Percentiles rank a stretch among this genome's conserved stretches.
Evolutionary conservation across 2,329 filamentous ascomycete genomes (phyloP).

Genomic region (Nemania sp.): DNA sequence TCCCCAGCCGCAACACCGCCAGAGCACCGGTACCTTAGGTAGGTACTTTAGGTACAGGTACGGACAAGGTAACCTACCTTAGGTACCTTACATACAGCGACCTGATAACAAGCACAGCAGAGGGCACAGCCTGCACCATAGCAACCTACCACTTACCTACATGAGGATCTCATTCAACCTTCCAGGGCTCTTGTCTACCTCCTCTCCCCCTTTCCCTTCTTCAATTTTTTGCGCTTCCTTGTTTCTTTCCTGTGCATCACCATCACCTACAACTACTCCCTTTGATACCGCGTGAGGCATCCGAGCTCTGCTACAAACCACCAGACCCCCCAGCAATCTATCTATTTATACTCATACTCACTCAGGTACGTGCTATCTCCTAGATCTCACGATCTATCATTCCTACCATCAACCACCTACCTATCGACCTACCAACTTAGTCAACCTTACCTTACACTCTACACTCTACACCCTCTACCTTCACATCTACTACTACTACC

Average conservation of each 20-base stretch:
- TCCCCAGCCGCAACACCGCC: neutral
- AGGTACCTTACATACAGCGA: neutral
- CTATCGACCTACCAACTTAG: no score
- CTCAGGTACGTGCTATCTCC: constrained; percentile 14
- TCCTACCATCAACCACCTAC: neutral
- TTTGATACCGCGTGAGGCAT: constrained; percentile 28
- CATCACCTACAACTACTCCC: neutral
- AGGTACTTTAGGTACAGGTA: neutral
- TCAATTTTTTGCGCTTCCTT: constrained; percentile 32
- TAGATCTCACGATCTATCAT: neutral
- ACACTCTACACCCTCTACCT: no score
- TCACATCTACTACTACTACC: no score
- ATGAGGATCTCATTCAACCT: constrained; percentile 27
- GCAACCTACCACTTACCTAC: no score
- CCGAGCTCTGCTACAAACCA: constrained; percentile 4
- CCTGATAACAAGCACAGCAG: no score
- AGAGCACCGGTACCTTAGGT: neutral
- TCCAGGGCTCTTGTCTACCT: constrained; percentile 17
- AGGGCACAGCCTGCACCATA: constrained; percentile 27
- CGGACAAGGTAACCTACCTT: neutral
- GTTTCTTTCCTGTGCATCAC: constrained; percentile 35
- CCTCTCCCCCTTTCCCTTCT: constrained; percentile 25
- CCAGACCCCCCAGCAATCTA: constrained; percentile 7
- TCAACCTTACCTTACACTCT: no score
- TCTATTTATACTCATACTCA: neutral